Conservation (phyloP, 768 basidiomycete genomes). For the Psilocybe subaeruginosa region DNA sequence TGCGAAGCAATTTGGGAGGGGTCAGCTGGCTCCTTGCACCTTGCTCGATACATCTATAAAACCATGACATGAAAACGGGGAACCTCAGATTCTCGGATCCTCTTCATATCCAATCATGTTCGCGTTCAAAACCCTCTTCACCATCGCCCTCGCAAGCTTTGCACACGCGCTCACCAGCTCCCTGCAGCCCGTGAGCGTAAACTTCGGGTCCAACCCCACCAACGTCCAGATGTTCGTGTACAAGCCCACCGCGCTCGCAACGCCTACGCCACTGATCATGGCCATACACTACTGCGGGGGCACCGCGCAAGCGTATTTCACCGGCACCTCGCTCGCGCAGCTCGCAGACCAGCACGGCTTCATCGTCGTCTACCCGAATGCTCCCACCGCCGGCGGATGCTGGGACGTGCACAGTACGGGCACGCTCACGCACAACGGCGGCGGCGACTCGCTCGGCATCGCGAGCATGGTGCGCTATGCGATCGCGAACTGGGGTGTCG, state of each 20-base stretch:
- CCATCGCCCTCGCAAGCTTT: conserved; percentile 3
- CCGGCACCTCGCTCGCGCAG: conserved; percentile 47
- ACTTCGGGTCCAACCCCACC: conserved; percentile 56
- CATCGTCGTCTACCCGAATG: conserved; percentile 53
- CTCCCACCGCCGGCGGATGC: conserved; percentile 46
- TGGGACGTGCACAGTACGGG: conserved; percentile 55
- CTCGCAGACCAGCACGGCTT: conserved; percentile 53
- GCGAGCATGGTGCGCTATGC: conserved; percentile 49
- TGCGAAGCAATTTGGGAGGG: too few species aligned
- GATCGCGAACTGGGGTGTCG: conserved; percentile 51
- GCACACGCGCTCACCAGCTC: conserved; percentile 18
- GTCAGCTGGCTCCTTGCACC: too few species aligned
- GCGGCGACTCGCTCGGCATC: conserved; percentile 57
- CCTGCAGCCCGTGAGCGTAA: conserved; percentile 40
- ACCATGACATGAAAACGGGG: too few species aligned
- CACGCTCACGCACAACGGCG: conserved; percentile 57
- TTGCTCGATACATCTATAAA: too few species aligned
- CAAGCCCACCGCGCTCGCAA: conserved; percentile 38
- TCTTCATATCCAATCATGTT: conserved; percentile 10
- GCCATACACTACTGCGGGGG: conserved; percentile 58
- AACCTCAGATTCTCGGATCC: too few species aligned
- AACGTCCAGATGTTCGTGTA: conserved; percentile 50
- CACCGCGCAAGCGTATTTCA: conserved; percentile 53
- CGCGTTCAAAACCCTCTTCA: conserved; percentile 10
- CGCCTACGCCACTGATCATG: conserved; percentile 47